Evolutionary conservation across 139 green algal genomes (phyloP), one percentile per base, ranked within the genome.

Genomic region (Nannochloris sp.): DNA sequence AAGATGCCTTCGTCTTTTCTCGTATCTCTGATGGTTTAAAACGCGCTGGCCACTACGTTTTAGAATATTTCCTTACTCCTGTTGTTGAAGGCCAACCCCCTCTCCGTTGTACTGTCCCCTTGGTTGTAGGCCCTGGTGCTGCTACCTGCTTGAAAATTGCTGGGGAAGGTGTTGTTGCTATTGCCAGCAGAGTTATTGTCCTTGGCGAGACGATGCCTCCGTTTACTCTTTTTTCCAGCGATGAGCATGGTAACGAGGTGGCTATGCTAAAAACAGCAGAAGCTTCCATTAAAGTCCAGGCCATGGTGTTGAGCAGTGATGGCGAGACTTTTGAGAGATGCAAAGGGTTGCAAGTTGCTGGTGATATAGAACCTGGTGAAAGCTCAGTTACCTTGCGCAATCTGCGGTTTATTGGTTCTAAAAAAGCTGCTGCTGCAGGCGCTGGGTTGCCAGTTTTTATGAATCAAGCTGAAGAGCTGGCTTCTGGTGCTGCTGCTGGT

Each of bases 171-270:
- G 68, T 75, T 4, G 71, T 61, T 7, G 65, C 67, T 8, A 54
- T 67, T 8, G 75, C 75, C 2, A 54, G 63, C 37, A 58, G 63
- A 35, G 36, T 70, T 5, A 15, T 91, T 4, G 55, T 76, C 37
- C 79, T 91, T 35, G 84, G 84, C 1, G 76, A 87, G 76, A 67
- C 47, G 23, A 71, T 90, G 53, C 83, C 83, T 3, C 72, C 70
- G 0, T 61, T 89, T 48, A 65, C 64, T 12, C 30, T 91, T 29
- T 54, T 51, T 3, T 72, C 83, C 31, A 64, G 62, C 34, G 84
- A 88, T 57, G 58, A 46, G 3, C 62, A 70, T 44, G 82, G 73
- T 66, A 90, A 90, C 54, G 25, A 34, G 4, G 65, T 82, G 58
- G 31, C n/a, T 34, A 25, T 39, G 57, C 42, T 32, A 1, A 12